Conservation (phyloP, 257 asterid genomes). For the Scutellaria galericulata region DNA sequence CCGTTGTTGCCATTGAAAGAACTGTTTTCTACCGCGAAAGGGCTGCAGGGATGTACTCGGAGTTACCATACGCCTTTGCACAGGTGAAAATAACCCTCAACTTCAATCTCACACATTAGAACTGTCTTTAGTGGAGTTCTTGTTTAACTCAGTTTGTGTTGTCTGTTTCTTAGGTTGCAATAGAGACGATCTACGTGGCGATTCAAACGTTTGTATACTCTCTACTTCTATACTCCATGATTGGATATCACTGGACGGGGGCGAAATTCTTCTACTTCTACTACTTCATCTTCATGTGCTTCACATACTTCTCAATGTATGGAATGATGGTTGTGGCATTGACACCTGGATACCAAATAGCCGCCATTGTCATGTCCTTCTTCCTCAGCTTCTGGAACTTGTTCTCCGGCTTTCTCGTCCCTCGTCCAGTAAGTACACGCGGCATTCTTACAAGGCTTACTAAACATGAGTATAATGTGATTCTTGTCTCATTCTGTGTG, state of each 20-base stretch:
- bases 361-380: constrained; percentile 84
- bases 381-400: constrained; percentile 92
- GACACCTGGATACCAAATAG: constrained; percentile 79
- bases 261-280: constrained; percentile 73
- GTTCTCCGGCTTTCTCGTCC: constrained; percentile 85
- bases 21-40: constrained; percentile 87
- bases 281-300: constrained; percentile 90
- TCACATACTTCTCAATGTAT: constrained; percentile 83
- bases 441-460: background rate
- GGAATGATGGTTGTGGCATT: constrained; percentile 93
- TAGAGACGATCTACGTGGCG: constrained; percentile 77
- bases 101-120: background rate
- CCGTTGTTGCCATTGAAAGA: constrained; percentile 74
- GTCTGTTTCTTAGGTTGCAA: constrained; percentile 57
- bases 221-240: constrained; percentile 77
- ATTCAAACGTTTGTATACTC: constrained; percentile 66
- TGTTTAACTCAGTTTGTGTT: constrained; percentile 1
- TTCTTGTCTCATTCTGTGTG: background rate
- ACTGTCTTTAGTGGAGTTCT: background rate
- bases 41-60: constrained; percentile 94
- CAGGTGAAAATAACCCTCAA: constrained; percentile 50
- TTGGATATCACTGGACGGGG: constrained; percentile 73
- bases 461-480: background rate
- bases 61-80: constrained; percentile 81
- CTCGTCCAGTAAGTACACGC: constrained; percentile 64